Evolutionary conservation across 352 stramenopile genomes (phyloP), one percentile per base, ranked within the genome.

Genomic region (Peronospora farinosa): DNA sequence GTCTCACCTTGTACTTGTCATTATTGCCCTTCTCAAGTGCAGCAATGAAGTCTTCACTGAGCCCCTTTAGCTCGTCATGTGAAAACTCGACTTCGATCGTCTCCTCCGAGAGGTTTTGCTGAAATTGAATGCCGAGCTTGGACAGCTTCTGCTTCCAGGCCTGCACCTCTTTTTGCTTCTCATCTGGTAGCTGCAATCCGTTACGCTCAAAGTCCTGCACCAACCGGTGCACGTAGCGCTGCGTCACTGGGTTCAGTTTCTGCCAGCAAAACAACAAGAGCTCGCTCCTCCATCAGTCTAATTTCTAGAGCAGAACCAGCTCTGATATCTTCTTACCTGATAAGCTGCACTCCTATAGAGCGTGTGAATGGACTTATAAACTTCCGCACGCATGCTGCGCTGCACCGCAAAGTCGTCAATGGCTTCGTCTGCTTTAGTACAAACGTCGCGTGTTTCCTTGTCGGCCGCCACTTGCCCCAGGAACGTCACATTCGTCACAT

Each of bases 121-220:
- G 70, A 57, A 84, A 95, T 64, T 90, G 71, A 25, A 78, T 85
- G 40, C 77, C 78, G 9, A 95, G 67, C 54, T 86, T 87, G 11
- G 84, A 79, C 41, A 95, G 71, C 60, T 91, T 85, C 54, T 95
- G 84, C 68, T 93, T 86, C 65, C 84, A 78, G 51, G 70, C 47
- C 42, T 94, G 74, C 38, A 95, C 69, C 57, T 88, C 62, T 56
- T 78, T 62, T 38, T 78, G 72, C 59, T 92, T 80, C 9, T 71
- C 65, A 12, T 71, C 63, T 10, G 70, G 65, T 35, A 95, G 66
- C 40, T 88, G 81, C 47, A 95, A 53, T 36, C 85, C 85, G 32
- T 88, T 92, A 59, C 83, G 79, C 67, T 95, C 81, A 59, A 92
- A 93, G 54, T 93, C 78, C 48, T 88, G 68, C 15, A 86, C 65